A percentile compares a stretch with the other conserved stretches of the same genome.
Conservation (phyloP, 805 yeast species). For the Debaryomyces maramus region DNA sequence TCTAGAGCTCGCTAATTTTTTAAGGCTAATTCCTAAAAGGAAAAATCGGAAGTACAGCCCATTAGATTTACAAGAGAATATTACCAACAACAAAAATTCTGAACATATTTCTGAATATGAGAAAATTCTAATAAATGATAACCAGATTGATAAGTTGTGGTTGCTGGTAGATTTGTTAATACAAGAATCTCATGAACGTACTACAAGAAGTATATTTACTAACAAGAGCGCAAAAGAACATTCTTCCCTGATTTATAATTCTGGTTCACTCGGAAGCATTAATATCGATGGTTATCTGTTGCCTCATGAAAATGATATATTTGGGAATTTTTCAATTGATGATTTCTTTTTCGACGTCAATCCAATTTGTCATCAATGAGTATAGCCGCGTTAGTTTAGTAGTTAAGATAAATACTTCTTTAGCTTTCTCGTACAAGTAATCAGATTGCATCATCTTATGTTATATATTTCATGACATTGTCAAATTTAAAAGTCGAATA, state of each 20-base stretch:
- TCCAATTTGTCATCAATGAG: no score
- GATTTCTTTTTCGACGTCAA: not conserved
- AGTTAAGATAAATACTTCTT: no score
- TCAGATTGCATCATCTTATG: no score
- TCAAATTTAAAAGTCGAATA: no score
- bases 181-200: not conserved
- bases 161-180: conserved; percentile 1
- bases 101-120: not conserved
- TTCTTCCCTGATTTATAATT: not conserved
- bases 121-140: not conserved
- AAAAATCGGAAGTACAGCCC: not conserved
- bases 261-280: not conserved
- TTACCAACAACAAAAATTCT: no score
- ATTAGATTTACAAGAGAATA: not conserved
- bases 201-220: not conserved
- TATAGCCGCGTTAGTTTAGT: no score
- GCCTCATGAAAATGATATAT: not conserved
- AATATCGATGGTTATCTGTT: not conserved
- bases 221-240: not conserved
- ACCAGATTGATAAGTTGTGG: conserved; percentile 6
- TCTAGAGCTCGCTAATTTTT: not conserved
- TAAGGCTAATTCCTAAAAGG: not conserved
- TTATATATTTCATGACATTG: no score
- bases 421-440: no score
- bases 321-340: not conserved